Base-by-base conservation (phyloP, 1,284 basidiomycete genomes). In the Kwoniella shivajii region DNA sequence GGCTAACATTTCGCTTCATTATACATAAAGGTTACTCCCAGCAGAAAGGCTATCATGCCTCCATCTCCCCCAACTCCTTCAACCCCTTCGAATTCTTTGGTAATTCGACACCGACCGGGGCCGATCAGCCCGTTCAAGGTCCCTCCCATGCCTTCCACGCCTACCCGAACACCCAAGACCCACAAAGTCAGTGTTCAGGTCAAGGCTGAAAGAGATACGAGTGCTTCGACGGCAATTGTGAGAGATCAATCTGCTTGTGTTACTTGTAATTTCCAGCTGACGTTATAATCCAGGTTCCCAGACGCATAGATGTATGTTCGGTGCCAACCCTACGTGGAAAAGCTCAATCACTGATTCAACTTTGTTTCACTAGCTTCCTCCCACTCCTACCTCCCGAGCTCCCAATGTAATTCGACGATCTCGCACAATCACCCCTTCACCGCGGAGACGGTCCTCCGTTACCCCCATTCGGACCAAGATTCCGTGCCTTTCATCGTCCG, bases 71-170 rank as follows among this genome's bases (percentile, higher is more conserved):
- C 48, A 3, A 45, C 54, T 5, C 48, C 54, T 3, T 41, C 27
- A 22, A 47, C 52, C 3, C 53, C 45, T 3, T 50, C 54, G 2
- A 46, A 16, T 30, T 44, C 52, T 4, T 29, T 50, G n/a, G 49
- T 50, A 4, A 7, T 42, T 4, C 37, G 49, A 30, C 22, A 10
- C 37, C 47, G 34, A 1, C 22, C 36, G 1, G 41, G 41, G 24
- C 41, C 39, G 4, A 3, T 41, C n/a, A n/a, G n/a, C n/a, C n/a
- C n/a, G n/a, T n/a, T n/a, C n/a, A n/a, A n/a, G 6, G 22, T 26
- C 20, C 18, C 20, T 6, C 7, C 39, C 4, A 41, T 22, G 9
- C 14, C 39, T 13, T 22, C 39, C 7, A 22, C 6, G 18, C n/a
- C 6, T 18, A 20, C 11, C 20, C 18, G 39, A 41, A 6, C 20